A percentile compares a stretch with the other conserved stretches of the same genome.
Evolutionary conservation across 1,284 basidiomycete genomes (phyloP).

Genomic region (Omphalotus olearius): DNA sequence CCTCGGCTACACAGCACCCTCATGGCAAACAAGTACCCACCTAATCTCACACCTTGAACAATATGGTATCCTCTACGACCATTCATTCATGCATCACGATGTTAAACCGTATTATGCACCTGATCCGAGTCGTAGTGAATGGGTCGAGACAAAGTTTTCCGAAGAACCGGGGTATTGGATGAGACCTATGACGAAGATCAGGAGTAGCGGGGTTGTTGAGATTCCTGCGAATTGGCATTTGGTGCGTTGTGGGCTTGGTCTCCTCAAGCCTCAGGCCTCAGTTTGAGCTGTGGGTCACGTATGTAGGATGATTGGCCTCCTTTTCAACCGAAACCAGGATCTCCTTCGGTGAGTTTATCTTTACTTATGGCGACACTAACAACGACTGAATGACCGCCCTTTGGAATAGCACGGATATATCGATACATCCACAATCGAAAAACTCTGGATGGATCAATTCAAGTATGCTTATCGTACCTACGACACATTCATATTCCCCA

Average conservation of each 20-base stretch:
- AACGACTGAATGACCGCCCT: no score
- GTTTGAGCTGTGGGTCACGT: no score
- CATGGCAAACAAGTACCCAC: neutral
- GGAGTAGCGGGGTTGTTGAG: neutral
- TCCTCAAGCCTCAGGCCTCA: no score
- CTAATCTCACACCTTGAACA: neutral
- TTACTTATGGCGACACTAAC: no score
- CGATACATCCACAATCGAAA: neutral
- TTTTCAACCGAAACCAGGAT: neutral
- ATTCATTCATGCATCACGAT: constrained; percentile 2
- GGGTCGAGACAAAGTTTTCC: no score
- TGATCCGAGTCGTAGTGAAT: neutral
- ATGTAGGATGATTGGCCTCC: constrained; percentile 3
- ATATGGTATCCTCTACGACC: neutral
- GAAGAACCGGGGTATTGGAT: neutral
- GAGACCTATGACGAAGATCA: neutral
- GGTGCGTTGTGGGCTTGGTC: no score
- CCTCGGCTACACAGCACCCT: neutral
- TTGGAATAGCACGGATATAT: neutral
- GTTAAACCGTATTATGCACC: neutral
- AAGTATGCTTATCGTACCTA: no score
- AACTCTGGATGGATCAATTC: neutral
- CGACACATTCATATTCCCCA: neutral
- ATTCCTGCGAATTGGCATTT: constrained; percentile 3
- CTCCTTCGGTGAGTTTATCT: neutral